These are phyloP conservation scores for Gigaspora rosea DNA, from an alignment of 192 early-diverging fungal genomes.

Conservation along the genomic window DNA sequence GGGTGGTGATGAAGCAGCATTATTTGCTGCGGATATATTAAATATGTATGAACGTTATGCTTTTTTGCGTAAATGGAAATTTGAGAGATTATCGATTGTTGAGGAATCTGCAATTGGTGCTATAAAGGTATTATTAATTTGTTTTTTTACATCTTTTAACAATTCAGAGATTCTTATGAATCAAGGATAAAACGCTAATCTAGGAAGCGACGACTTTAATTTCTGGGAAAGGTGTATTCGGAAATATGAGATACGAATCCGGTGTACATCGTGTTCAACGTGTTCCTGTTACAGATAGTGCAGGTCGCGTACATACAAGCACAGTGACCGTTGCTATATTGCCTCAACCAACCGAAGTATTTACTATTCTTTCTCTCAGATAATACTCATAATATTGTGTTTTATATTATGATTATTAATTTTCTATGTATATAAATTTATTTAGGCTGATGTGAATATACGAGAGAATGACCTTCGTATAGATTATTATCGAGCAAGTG, in stretches of 20 bases:
- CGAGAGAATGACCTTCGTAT: constrained; percentile 67
- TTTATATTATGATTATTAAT: background rate
- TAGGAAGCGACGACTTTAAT: constrained; percentile 68
- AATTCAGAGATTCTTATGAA: no score
- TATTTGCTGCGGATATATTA: constrained; percentile 71
- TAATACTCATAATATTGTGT: background rate
- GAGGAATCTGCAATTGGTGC: constrained; percentile 46
- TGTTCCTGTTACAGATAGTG: constrained; percentile 75
- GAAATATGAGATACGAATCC: constrained; percentile 75
- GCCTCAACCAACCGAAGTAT: constrained; percentile 68
- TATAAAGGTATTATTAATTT: constrained; percentile 46
- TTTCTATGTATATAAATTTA: background rate
- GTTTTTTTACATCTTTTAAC: background rate
- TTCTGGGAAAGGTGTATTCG: constrained; percentile 71
- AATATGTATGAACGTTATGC: constrained; percentile 78
- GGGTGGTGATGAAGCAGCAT: constrained; percentile 76
- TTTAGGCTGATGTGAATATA: constrained; percentile 63
- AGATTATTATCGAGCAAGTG: constrained; percentile 75
- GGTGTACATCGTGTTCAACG: constrained; percentile 85
- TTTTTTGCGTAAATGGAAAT: constrained; percentile 62
- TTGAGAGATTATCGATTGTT: constrained; percentile 54
- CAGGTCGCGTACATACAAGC: constrained; percentile 77
- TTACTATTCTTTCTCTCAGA: background rate
- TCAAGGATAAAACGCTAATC: background rate
- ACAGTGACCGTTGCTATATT: constrained; percentile 80